Conservation (phyloP, 331 rosid genomes). For the Malus hybrid region DNA sequence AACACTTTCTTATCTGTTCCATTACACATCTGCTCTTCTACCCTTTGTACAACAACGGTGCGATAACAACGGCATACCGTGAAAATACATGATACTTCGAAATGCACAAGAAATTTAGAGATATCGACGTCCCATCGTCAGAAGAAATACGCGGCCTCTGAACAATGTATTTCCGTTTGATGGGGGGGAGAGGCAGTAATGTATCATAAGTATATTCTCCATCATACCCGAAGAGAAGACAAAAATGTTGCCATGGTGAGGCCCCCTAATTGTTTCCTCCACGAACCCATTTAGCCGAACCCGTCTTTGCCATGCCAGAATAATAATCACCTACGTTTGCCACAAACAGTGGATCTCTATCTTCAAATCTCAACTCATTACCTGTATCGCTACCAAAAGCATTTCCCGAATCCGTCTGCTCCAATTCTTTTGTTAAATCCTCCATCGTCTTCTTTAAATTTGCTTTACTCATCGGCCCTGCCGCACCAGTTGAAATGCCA, state of each 20-base stretch:
- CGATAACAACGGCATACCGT: neutral
- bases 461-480: conserved; percentile 64
- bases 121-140: neutral
- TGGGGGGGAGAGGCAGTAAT: neutral
- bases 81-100: neutral
- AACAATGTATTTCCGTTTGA: neutral
- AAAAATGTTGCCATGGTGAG: conserved; percentile 1
- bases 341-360: conserved; percentile 90
- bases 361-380: conserved; percentile 39
- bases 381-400: conserved; percentile 13
- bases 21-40: neutral
- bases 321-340: conserved; percentile 88
- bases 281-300: conserved; percentile 57
- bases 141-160: neutral
- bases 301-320: conserved; percentile 57
- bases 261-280: conserved; percentile 42
- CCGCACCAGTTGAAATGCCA: conserved; percentile 77
- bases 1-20: neutral
- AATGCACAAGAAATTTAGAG: neutral
- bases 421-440: conserved; percentile 74
- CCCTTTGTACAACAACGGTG: neutral
- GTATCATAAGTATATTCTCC: conserved; percentile 21
- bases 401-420: conserved; percentile 57
- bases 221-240: conserved; percentile 6
- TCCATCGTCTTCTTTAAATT: conserved; percentile 84